Evolutionary conservation across 495 filamentous ascomycete genomes (phyloP), one percentile per base, ranked within the genome.

Genomic region (Penicillium atrosanguineum): DNA sequence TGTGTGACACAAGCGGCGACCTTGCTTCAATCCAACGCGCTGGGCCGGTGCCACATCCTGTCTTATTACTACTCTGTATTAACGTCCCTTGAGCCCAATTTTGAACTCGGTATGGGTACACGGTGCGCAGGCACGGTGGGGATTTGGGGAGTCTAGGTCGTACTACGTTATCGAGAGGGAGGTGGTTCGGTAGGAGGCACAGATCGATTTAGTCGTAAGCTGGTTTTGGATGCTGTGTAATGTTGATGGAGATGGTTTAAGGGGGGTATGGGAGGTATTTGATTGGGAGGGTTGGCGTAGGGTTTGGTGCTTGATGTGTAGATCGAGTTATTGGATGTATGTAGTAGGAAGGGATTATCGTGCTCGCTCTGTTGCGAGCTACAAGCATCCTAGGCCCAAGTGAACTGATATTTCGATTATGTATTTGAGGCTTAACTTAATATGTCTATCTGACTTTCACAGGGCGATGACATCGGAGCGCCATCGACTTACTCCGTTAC

Each of bases 41-140:
- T 43, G 51, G 56, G 46, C 36, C 29, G 37, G 48, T 55, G 52
- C 38, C 47, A 61, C 48, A 38, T 37, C 52, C 37, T 50, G 21
- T 40, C 34, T 23, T 42, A 45, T 61, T 52, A 43, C 44, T 53
- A 65, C 56, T 61, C 49, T 63, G 55, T 60, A 15, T 57, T 59
- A 50, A 63, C 57, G 49, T 62, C 55, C 42, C 11, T 54, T 26
- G 46, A 56, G 49, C 1, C 23, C 11, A 43, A 38, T 56, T 62
- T 47, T 0, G 29, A 61, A 59, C 46, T 8, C 9, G 39, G 14
- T 55, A 40, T 19, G 18, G 31, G 31, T 14, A 34, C 31, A 39
- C 16, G 29, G 14, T 34, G n/a, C 34, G 15, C 26, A 47, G 44
- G 39, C 44, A 50, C 52, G 4, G 48, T 52, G 38, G 29, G 26